Evolutionary conservation across 371 early-diverging fungal genomes (phyloP), one percentile per base, ranked within the genome.

Genomic region (Phascolomyces articulosus): DNA sequence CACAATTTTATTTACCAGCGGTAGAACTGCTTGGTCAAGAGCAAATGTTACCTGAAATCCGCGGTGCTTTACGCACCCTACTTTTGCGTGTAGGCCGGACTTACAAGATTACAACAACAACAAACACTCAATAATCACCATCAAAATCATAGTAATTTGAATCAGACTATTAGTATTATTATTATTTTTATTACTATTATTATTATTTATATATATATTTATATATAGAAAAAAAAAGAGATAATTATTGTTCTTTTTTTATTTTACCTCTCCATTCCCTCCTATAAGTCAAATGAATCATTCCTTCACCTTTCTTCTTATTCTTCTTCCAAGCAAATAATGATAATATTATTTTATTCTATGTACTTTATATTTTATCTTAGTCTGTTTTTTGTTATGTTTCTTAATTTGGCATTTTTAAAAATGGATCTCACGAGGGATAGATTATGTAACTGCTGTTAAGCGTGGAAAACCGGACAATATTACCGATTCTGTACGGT

Each of bases 21-120:
- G 74, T 85, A 29, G 81, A 80, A 44, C 65, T 85, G 48, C 55
- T 85, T 51, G 75, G 76, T 2, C 81, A 83, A 67, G 79, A 82
- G 38, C 79, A 73, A 57, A 48, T 76, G 40, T 55, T 79, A 47
- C 71, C 75, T 9, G 81, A 85, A 51, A 75, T 85, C 38, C 81
- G 85, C 28, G 54, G 72, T 18, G 73, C 79, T n/a, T 58, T 85
- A 27, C 77, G 80, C 47, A 73, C 73, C 10, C 60, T 85, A 51
- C 71, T 85, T 55, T 55, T 82, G 38, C 83, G 83, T 47, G 73
- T 81, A 55, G 85, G 82, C 61, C 70, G 68, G 49, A 51, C 77
- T 1, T 82, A 85, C 66, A 75, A 82, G 49, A 80, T 85, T 47
- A 75, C 74, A 23, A 44, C 44, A 4, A 34, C 34, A 34, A 34